Evolutionary conservation across 2,329 filamentous ascomycete genomes (phyloP), one percentile per base, ranked within the genome.

Genomic region (Penicillium capsulatum): DNA sequence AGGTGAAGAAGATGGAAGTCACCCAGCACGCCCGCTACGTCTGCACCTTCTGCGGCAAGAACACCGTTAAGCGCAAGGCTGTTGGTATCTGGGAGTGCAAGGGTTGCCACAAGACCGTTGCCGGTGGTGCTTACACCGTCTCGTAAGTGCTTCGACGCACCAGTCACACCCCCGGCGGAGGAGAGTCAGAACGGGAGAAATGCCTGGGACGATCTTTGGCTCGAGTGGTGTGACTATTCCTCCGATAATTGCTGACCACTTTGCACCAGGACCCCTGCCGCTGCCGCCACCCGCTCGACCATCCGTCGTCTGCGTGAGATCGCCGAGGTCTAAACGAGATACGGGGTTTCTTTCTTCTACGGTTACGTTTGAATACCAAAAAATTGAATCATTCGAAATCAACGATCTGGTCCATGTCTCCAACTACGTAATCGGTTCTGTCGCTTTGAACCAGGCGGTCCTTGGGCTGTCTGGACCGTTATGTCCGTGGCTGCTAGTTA

Each of bases 1-100:
- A 89, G 73, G 84, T 92, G 69, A 97, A 97, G 88, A 96, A 96
- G 86, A 95, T 96, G 85, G 92, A 97, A 84, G 86, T 97, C 73
- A 86, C 87, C 66, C 92, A 97, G 76, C 92, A 98, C 80, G 88
- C 89, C 77, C 85, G 85, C 72, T 97, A 96, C 73, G 83, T 83
- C 69, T 97, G 91, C 83, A 91, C 90, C 58, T 98, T 97, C 86
- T 95, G 89, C 81, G 91, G 91, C 69, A 97, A 97, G 84, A 84
- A 82, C 70, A 86, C 84, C 63, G 89, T 95, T 68, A 89, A 89
- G 79, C 84, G 91, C 67, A 79, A 88, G 68, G 83, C 87, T 53
- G 86, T 91, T 62, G 90, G 90, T 65, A 96, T 95, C 80, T 96
- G 91, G 91, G 80, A 91, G 73, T 98, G 92, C 86, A 84, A 81